Percentiles rank a stretch among this genome's conserved stretches.
Evolutionary conservation across 2,329 filamentous ascomycete species (phyloP).

Genomic region (Podosphaera xanthii): DNA sequence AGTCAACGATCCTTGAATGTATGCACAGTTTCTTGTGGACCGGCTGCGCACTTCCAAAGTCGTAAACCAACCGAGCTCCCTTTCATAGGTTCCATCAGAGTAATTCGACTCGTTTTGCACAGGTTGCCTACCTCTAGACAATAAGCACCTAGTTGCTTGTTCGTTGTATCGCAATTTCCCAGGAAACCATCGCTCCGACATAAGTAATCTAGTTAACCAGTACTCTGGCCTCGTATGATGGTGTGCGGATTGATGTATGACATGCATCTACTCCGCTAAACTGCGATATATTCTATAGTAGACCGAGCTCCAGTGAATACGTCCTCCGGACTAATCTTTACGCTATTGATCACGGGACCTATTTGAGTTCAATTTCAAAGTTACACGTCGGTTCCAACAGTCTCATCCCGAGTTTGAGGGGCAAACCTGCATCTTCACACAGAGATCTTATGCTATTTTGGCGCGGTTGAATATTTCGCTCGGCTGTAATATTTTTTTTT

Average conservation of each 20-base stretch:
- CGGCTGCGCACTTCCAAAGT: background rate
- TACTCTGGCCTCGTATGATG: background rate
- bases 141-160: background rate
- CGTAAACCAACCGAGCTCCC: background rate
- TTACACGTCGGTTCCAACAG: background rate
- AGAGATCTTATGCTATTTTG: background rate
- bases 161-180: background rate
- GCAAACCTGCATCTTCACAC: background rate
- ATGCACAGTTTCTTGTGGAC: background rate
- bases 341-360: background rate
- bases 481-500: background rate
- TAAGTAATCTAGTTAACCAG: background rate
- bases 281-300: background rate
- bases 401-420: background rate
- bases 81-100: background rate
- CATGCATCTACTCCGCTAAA: background rate
- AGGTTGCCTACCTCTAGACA: background rate
- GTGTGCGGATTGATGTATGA: background rate
- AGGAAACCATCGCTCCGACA: background rate
- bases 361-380: background rate
- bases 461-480: background rate
- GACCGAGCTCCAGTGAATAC: background rate
- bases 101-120: background rate
- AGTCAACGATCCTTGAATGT: background rate
- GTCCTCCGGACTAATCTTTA: background rate